phyloP scores from a whole-genome alignment of 2,329 filamentous ascomycete genomes.

The Diaporthe vexans region DNA sequence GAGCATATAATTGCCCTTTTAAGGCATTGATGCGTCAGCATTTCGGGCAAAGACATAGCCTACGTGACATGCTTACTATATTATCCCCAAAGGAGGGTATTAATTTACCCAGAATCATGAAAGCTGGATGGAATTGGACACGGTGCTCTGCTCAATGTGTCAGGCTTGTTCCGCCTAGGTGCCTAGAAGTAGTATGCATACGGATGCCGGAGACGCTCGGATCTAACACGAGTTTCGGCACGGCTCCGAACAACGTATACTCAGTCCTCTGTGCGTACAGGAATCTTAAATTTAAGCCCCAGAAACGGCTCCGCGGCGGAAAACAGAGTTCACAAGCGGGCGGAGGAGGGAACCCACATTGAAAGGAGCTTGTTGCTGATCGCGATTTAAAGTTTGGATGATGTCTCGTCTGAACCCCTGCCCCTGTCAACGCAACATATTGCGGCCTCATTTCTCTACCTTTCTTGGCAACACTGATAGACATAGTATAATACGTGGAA shows the following conservation, averaged over 20 bases:
- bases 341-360: conserved; percentile 1
- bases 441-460: conserved; percentile 19
- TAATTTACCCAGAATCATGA: background rate
- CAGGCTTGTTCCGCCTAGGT: background rate
- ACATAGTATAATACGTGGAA: background rate
- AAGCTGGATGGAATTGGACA: background rate
- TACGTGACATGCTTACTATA: background rate
- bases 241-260: conserved; percentile 13
- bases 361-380: conserved; percentile 26
- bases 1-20: background rate
- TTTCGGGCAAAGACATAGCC: background rate
- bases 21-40: background rate
- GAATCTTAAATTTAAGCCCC: conserved; percentile 3
- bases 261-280: conserved; percentile 6
- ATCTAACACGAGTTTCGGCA: background rate
- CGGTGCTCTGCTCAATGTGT: background rate
- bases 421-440: conserved; percentile 22
- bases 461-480: conserved; percentile 19
- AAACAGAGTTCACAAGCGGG: conserved; percentile 15
- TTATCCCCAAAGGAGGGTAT: background rate
- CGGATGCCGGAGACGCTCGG: background rate
- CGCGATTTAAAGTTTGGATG: conserved; percentile 31
- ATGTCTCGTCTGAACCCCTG: conserved; percentile 24
- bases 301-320: background rate
- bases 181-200: background rate